phyloP scores from a whole-genome alignment of 1,284 basidiomycete species.

The Trichosporon asahii region DNA sequence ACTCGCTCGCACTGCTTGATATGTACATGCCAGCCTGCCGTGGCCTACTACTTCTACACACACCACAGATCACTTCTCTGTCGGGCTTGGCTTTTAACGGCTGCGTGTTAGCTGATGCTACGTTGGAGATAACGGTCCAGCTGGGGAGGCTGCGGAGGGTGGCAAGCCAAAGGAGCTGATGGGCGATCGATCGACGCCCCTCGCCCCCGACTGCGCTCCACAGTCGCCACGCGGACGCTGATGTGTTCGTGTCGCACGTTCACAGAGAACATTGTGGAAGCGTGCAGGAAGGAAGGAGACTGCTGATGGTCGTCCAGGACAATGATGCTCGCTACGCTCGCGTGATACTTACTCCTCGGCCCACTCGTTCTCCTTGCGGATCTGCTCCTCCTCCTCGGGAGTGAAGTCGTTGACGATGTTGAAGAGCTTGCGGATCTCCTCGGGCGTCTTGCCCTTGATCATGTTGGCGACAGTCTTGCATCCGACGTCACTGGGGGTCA shows the following conservation, averaged over 20 bases:
- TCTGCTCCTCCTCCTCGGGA: conserved; percentile 98
- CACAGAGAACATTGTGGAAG: not conserved
- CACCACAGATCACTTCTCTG: not conserved
- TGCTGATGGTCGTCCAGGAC: not conserved
- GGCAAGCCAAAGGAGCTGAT: not conserved
- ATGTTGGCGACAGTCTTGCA: conserved; percentile 99
- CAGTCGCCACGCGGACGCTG: not conserved
- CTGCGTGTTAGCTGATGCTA: not conserved
- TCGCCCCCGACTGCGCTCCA: not conserved
- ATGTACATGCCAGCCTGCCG: not conserved
- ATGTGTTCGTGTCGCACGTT: not conserved
- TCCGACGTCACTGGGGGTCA: conserved; percentile 77
- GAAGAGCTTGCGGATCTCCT: conserved; percentile 82
- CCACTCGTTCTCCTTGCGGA: conserved; percentile 96
- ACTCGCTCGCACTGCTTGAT: not conserved
- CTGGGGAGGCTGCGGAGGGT: not conserved
- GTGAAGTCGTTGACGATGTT: conserved; percentile 99
- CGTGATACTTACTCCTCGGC: conserved; percentile 53
- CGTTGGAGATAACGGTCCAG: not conserved
- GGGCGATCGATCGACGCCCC: not conserved
- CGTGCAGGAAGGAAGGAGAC: too few species aligned
- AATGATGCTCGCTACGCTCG: not conserved
- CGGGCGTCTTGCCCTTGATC: conserved; percentile 86
- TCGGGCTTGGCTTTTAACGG: not conserved
- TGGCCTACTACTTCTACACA: conserved; percentile 6